Percentiles rank a stretch among this genome's conserved stretches.
These are phyloP conservation scores for Cucumis cinereus DNA, from an alignment of 306 rosid species.

Conservation along the genomic window DNA sequence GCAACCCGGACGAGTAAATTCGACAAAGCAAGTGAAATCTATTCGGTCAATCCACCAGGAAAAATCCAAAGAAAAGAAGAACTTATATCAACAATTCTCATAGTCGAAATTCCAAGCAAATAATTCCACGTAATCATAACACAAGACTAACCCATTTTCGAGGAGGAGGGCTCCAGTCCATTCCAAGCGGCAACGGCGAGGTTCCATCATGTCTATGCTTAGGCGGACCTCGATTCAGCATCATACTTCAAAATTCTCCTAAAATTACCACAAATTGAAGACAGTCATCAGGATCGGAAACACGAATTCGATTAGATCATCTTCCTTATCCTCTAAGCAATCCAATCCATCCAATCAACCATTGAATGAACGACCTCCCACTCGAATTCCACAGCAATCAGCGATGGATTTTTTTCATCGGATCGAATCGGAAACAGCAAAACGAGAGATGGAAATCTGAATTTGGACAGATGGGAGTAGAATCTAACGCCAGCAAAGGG, in stretches of 20 bases:
- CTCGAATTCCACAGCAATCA: neutral
- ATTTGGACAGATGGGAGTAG: neutral
- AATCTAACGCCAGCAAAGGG: constrained; percentile 3
- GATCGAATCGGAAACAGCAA: neutral
- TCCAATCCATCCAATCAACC: neutral
- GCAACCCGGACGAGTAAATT: neutral
- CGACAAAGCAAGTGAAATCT: neutral
- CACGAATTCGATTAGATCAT: neutral
- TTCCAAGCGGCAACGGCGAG: constrained; percentile 85
- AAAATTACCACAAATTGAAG: neutral
- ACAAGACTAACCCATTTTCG: constrained; percentile 39
- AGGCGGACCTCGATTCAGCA: constrained; percentile 29
- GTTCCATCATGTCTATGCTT: constrained; percentile 69
- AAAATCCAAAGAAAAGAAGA: neutral
- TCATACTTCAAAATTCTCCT: neutral
- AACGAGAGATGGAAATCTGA: neutral
- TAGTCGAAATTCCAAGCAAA: constrained; percentile 1
- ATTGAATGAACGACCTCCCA: neutral
- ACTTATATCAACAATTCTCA: neutral
- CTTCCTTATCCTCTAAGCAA: constrained; percentile 1
- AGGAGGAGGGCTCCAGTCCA: constrained; percentile 95
- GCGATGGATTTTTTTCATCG: neutral
- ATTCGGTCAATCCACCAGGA: constrained; percentile 2
- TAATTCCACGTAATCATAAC: neutral
- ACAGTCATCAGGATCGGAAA: constrained; percentile 3